Percentiles rank a stretch among this genome's conserved stretches.
Evolutionary conservation across 345 rosid species (phyloP).

Genomic region (Acer yangbiense): DNA sequence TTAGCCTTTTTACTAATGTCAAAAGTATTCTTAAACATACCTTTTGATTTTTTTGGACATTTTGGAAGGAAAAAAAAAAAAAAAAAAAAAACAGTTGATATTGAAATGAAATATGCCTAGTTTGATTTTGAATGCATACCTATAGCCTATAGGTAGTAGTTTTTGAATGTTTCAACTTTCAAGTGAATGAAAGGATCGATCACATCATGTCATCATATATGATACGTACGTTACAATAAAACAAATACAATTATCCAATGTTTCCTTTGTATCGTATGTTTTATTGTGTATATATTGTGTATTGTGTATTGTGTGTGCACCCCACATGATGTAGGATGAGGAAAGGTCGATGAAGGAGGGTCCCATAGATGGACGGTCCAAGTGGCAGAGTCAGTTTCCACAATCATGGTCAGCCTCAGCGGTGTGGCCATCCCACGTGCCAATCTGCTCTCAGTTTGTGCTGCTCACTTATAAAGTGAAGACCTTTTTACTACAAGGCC

Average conservation of each 20-base stretch:
- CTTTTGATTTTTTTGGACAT: too few species aligned
- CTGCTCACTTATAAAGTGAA: conserved; percentile 42
- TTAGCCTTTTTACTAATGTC: neutral
- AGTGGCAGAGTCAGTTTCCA: conserved; percentile 17
- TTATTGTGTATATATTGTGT: too few species aligned
- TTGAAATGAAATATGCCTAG: neutral
- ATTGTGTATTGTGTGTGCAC: neutral
- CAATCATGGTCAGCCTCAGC: conserved; percentile 28
- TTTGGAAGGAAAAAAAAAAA: too few species aligned
- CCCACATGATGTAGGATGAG: neutral
- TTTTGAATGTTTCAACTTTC: too few species aligned
- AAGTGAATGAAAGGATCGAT: neutral
- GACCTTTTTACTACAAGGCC: conserved; percentile 24
- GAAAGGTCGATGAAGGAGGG: conserved; percentile 12
- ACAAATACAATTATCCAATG: neutral
- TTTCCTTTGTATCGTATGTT: too few species aligned
- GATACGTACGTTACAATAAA: neutral
- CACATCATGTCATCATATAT: neutral
- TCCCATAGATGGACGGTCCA: neutral
- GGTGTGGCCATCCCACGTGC: conserved; percentile 52
- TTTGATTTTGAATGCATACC: too few species aligned
- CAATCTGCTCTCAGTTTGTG: conserved; percentile 27
- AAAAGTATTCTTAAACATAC: too few species aligned
- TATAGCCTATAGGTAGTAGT: too few species aligned
- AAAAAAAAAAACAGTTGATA: neutral